Evolutionary conservation across 768 basidiomycete genomes (phyloP), one percentile per base, ranked within the genome.

Genomic region (Kondoa malvinella): DNA sequence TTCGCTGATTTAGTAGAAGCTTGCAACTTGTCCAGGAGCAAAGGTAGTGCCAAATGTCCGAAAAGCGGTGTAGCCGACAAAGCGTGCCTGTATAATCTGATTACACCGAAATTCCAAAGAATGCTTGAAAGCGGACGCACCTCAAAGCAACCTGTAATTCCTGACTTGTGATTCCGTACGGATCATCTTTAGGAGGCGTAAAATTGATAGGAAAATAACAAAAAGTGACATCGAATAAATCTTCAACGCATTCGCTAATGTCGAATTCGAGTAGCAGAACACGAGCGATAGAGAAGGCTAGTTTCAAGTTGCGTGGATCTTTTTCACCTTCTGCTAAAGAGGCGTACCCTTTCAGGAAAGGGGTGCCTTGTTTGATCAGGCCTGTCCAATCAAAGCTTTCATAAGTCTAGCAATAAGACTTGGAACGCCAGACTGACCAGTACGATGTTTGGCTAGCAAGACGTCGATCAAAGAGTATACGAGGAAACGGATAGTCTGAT

Each of bases 201-300:
- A 95, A 99, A 0, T 91, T 89, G 67, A 99, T 97, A 0, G 95
- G 95, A 78, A 96, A 99, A 77, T 99, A 99, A 76, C 95, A 97
- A 77, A 92, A 97, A 0, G 86, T 88, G 75, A 96, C 86, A 73
- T 96, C 89, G 78, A 94, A 97, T 61, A 97, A 80, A 64, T 86
- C 83, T 91, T 97, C 92, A 34, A 90, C 80, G 68, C 84, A 80
- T 40, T 81, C 79, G 21, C 82, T 78, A 34, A 89, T 82, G 69
- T 95, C 87, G 72, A 96, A 96, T 71, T 96, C 91, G 34, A 90
- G 83, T 3, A 92, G 76, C 40, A 97, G 81, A 4, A 90, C 86
- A n/a, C 85, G 82, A 66, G 84, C 86, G 68, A 97, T 88, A 2
- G 87, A 85, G 76, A 97, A 99, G 30, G 88, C 88, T 14, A 94